Evolutionary conservation across 352 stramenopile species (phyloP).

Genomic region (Phytophthora pinifolia): DNA sequence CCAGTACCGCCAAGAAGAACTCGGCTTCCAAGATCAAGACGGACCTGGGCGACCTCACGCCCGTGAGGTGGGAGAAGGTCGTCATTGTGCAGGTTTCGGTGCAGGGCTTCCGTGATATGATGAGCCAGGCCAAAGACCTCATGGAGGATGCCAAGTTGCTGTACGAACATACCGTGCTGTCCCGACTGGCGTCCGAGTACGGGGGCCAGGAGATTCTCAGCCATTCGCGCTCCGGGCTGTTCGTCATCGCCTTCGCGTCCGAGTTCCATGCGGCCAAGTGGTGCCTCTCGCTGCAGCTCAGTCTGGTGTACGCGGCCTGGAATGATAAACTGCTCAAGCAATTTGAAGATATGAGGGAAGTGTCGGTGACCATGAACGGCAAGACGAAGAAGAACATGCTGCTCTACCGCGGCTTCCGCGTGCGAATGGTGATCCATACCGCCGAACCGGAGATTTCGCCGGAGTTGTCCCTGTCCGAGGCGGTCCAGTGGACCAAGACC

Average conservation of each 20-base stretch:
- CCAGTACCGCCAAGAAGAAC: conserved; percentile 45
- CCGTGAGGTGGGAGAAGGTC: conserved; percentile 79
- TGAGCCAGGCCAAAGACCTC: conserved; percentile 70
- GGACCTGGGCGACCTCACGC: conserved; percentile 69
- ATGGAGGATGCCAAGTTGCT: conserved; percentile 88
- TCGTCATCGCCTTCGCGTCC: conserved; percentile 82
- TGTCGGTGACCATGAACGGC: conserved; percentile 50
- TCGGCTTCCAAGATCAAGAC: conserved; percentile 76
- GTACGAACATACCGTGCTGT: conserved; percentile 87
- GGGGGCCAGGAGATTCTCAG: conserved; percentile 80
- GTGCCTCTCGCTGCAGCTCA: conserved; percentile 84
- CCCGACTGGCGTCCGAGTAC: conserved; percentile 81
- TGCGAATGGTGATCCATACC: conserved; percentile 87
- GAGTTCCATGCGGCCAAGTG: conserved; percentile 88
- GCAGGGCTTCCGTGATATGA: conserved; percentile 80
- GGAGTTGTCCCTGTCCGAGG: conserved; percentile 67
- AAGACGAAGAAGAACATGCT: conserved; percentile 78
- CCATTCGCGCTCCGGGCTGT: conserved; percentile 72
- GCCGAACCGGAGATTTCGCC: conserved; percentile 50
- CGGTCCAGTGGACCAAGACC: conserved; percentile 84
- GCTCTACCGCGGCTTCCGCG: conserved; percentile 81
- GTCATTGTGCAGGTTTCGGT: conserved; percentile 87
- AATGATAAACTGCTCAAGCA: conserved; percentile 87
- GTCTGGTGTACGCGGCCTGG: conserved; percentile 84
- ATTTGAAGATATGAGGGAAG: conserved; percentile 81